Evolutionary conservation across 148 eudicot species (phyloP).

Genomic region (Salicornia ramosissima): DNA sequence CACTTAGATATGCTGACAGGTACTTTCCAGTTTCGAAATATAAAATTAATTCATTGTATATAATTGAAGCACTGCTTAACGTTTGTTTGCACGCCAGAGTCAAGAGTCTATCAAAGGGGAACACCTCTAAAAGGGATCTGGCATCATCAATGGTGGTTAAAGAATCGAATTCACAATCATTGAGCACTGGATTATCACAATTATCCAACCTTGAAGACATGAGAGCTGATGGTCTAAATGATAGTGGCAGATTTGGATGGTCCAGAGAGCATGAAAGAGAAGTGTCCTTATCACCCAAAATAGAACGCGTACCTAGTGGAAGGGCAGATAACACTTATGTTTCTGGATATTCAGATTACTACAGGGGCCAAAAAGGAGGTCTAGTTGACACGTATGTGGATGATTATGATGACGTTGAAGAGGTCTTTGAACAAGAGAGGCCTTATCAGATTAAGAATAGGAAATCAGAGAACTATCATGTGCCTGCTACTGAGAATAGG

Average conservation of each 20-base stretch:
- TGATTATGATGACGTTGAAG: conserved; percentile 39
- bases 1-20: conserved; percentile 89
- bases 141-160: conserved; percentile 37
- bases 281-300: conserved; percentile 33
- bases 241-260: conserved; percentile 53
- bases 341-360: conserved; percentile 26
- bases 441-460: conserved; percentile 28
- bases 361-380: conserved; percentile 32
- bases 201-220: conserved; percentile 35
- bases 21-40: conserved; percentile 14
- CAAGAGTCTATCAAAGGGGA: conserved; percentile 76
- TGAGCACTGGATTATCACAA: conserved; percentile 27
- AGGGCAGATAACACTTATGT: conserved; percentile 31
- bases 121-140: conserved; percentile 50
- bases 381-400: conserved; percentile 29
- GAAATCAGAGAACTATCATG: conserved; percentile 29
- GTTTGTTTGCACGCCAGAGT: conserved; percentile 38
- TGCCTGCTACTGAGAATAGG: conserved; percentile 29
- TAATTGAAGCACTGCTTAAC: conserved; percentile 1
- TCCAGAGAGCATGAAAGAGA: conserved; percentile 42
- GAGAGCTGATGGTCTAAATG: conserved; percentile 26
- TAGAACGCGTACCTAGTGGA: conserved; percentile 49
- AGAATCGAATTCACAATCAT: conserved; percentile 38
- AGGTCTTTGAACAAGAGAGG: conserved; percentile 38
- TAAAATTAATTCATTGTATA: not conserved